phyloP scores from a whole-genome alignment of 2,329 filamentous ascomycete genomes.

The Mariannaea sp. region DNA sequence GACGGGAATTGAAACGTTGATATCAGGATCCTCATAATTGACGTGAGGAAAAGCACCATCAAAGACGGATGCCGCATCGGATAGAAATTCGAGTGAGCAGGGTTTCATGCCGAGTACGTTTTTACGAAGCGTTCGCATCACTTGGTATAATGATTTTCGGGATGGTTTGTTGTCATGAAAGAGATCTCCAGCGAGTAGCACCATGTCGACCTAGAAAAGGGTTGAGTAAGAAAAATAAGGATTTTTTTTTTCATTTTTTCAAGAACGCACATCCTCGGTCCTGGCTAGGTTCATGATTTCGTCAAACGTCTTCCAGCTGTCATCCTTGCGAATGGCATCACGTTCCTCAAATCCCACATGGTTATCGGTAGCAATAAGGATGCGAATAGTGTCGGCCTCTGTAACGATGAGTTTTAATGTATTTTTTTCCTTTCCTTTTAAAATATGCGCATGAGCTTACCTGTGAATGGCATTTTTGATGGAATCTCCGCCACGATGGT shows the following conservation, averaged over 20 bases:
- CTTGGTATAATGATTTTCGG: conserved; percentile 93
- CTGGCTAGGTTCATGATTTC: conserved; percentile 91
- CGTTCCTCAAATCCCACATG: conserved; percentile 97
- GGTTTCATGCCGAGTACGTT: conserved; percentile 96
- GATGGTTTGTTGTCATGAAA: conserved; percentile 99
- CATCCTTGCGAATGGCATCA: conserved; percentile 91
- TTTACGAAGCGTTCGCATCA: conserved; percentile 91
- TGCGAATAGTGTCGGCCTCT: conserved; percentile 85
- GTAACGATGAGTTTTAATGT: conserved; percentile 2
- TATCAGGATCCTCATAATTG: conserved; percentile 97
- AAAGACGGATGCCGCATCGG: conserved; percentile 90
- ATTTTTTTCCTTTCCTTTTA: too few relatives aligned
- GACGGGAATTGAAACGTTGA: conserved; percentile 95
- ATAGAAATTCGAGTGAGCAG: conserved; percentile 92
- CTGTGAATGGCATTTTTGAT: conserved; percentile 39
- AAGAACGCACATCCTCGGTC: conserved; percentile 81
- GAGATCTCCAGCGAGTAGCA: conserved; percentile 89
- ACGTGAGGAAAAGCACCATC: conserved; percentile 89
- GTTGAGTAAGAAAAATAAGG: neutral
- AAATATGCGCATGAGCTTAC: conserved; percentile 32
- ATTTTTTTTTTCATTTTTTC: too few relatives aligned
- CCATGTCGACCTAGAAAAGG: conserved; percentile 78
- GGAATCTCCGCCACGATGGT: neutral
- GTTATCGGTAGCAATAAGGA: conserved; percentile 93
- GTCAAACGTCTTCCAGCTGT: conserved; percentile 96